Conservation (phyloP, 805 yeast genomes). For the Yarrowia deformans region DNA sequence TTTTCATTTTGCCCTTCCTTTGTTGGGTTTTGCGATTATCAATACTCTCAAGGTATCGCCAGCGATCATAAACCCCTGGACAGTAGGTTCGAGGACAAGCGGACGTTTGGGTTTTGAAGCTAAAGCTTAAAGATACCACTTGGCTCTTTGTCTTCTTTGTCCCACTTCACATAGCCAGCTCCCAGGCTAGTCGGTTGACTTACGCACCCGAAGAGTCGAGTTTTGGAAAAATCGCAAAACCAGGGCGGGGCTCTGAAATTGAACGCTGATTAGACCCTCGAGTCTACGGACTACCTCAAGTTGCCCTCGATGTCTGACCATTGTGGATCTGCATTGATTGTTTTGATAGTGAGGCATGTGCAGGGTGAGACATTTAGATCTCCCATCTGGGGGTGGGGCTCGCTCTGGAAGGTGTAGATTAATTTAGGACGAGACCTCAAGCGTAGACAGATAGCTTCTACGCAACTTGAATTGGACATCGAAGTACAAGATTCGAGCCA, state of each 20-base stretch:
- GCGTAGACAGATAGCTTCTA: no score
- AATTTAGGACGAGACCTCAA: no score
- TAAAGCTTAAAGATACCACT: background rate
- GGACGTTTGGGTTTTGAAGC: background rate
- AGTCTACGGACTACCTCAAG: no score
- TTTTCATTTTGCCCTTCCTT: background rate
- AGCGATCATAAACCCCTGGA: constrained; percentile 19
- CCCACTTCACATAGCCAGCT: background rate
- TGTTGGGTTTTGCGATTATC: background rate
- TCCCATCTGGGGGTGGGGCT: background rate
- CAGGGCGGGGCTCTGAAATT: no score
- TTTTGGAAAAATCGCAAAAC: background rate
- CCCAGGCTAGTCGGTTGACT: background rate
- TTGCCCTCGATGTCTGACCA: background rate
- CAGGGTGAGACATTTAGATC: constrained; percentile 22
- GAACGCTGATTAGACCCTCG: no score
- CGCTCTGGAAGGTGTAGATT: no score
- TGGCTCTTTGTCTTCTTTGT: constrained; percentile 11
- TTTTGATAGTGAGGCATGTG: background rate
- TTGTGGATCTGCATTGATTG: background rate
- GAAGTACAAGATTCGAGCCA: no score
- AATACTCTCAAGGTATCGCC: background rate
- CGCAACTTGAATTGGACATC: no score
- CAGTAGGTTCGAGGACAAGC: constrained; percentile 21
- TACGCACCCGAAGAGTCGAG: background rate